Percentiles rank a stretch among this genome's conserved stretches.
Conservation (phyloP, 768 basidiomycete genomes). For the Zangia roseola region DNA sequence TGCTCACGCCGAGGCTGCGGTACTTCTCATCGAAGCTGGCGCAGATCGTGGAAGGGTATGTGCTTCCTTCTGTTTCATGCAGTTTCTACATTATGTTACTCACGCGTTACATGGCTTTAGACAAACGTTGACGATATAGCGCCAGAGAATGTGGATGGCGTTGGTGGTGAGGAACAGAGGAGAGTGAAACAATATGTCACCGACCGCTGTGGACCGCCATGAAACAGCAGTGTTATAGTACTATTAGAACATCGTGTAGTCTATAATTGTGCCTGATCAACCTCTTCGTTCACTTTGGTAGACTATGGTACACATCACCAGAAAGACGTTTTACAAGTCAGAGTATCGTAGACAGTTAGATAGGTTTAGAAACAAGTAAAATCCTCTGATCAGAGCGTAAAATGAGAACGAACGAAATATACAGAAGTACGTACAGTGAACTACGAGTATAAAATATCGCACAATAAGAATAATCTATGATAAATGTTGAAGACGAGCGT, state of each 20-base stretch:
- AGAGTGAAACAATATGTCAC: conserved; percentile 75
- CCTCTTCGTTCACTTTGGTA: not conserved
- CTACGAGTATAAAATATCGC: conserved; percentile 1
- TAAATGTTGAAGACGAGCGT: not conserved
- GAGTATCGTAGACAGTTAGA: not conserved
- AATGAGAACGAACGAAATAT: conserved; percentile 10
- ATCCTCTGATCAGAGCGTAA: conserved; percentile 7
- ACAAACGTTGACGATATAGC: conserved; percentile 79
- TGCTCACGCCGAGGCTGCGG: conserved; percentile 88
- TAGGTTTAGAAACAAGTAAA: conserved; percentile 1
- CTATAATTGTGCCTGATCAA: not conserved
- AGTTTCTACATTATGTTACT: not conserved
- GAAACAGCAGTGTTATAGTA: not conserved
- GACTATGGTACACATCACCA: not conserved
- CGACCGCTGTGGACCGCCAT: conserved; percentile 57
- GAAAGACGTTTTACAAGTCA: not conserved
- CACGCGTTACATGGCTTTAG: conserved; percentile 37
- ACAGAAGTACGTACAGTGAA: not conserved
- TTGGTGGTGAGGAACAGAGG: conserved; percentile 86
- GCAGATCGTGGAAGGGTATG: conserved; percentile 88
- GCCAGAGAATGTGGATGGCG: conserved; percentile 88
- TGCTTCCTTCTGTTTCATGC: conserved; percentile 9
- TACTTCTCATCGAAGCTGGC: conserved; percentile 89
- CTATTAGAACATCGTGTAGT: no score
- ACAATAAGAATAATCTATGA: conserved; percentile 10